Evolutionary conservation across 1,284 basidiomycete species (phyloP).

Genomic region (Rhodofomes roseus): DNA sequence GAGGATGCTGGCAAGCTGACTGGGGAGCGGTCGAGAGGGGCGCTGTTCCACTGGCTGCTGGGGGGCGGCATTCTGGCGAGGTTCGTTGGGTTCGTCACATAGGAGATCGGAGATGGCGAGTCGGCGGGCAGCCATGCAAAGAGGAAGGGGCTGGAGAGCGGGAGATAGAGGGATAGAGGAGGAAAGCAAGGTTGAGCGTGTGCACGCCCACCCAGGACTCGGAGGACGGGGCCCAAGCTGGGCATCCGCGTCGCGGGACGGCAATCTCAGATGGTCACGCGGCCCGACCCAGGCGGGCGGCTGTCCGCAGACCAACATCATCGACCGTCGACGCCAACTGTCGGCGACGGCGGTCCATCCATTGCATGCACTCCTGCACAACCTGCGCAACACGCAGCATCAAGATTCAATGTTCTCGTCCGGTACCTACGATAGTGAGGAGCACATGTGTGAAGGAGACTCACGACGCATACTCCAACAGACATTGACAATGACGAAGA

Average conservation of each 20-base stretch:
- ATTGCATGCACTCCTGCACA: not conserved
- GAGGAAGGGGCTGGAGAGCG: not conserved
- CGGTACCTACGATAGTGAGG: too few species aligned
- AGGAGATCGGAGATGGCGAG: constrained; percentile 72
- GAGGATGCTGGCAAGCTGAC: constrained; percentile 2
- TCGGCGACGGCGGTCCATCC: not conserved
- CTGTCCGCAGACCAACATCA: not conserved
- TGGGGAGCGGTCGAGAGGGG: constrained; percentile 9
- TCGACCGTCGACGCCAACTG: not conserved
- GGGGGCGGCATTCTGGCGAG: constrained; percentile 26
- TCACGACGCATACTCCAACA: too few species aligned
- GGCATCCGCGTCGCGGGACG: constrained; percentile 1
- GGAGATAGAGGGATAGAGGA: constrained; percentile 3
- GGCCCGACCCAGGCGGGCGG: not conserved
- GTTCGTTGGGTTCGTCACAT: constrained; percentile 33
- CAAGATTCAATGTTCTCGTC: too few species aligned
- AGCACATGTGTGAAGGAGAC: too few species aligned
- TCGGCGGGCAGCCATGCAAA: constrained; percentile 54
- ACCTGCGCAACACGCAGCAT: too few species aligned
- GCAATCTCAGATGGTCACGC: not conserved
- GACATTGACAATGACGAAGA: too few species aligned
- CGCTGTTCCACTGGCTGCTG: constrained; percentile 12
- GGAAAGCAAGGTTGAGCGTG: not conserved
- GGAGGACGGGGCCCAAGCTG: not conserved
- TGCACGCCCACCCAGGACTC: not conserved